A percentile compares a stretch with the other conserved stretches of the same genome.
Conservation (phyloP, 306 rosid genomes). For the Cotoneaster glaucophyllus region DNA sequence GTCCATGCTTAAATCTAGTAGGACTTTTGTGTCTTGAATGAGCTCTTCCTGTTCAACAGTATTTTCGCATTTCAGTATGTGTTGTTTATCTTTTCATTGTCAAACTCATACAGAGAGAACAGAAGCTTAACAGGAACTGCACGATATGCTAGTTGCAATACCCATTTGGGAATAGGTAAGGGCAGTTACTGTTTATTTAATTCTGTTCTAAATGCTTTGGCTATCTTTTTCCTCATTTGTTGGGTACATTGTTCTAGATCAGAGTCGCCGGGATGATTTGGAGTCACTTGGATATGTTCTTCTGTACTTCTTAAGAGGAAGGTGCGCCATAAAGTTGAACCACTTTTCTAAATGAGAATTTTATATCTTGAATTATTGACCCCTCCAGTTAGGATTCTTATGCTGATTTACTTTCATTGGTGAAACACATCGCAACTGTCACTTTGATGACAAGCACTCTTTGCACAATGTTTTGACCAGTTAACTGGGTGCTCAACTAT, state of each 20-base stretch:
- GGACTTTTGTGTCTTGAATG: neutral
- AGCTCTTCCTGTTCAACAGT: conserved; percentile 12
- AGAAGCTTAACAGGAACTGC: conserved; percentile 86
- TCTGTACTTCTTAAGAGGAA: conserved; percentile 81
- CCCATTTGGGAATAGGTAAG: conserved; percentile 81
- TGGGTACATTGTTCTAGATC: conserved; percentile 39
- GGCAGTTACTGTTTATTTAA: neutral
- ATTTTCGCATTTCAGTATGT: neutral
- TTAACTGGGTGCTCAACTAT: neutral
- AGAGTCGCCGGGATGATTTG: conserved; percentile 87
- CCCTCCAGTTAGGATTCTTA: neutral
- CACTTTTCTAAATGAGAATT: neutral
- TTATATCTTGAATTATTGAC: neutral
- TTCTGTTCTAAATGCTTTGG: neutral
- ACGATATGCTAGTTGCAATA: conserved; percentile 82
- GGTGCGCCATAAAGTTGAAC: conserved; percentile 28
- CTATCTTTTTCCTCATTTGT: neutral
- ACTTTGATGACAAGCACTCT: neutral
- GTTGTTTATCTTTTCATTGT: neutral
- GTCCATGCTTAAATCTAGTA: neutral
- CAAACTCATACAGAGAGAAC: conserved; percentile 50
- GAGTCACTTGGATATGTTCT: conserved; percentile 89
- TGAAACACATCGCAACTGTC: neutral
- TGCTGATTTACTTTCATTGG: neutral
- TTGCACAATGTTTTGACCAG: neutral